Evolutionary conservation across 2,329 filamentous ascomycete species (phyloP).

Genomic region (Nothophoma quercina): DNA sequence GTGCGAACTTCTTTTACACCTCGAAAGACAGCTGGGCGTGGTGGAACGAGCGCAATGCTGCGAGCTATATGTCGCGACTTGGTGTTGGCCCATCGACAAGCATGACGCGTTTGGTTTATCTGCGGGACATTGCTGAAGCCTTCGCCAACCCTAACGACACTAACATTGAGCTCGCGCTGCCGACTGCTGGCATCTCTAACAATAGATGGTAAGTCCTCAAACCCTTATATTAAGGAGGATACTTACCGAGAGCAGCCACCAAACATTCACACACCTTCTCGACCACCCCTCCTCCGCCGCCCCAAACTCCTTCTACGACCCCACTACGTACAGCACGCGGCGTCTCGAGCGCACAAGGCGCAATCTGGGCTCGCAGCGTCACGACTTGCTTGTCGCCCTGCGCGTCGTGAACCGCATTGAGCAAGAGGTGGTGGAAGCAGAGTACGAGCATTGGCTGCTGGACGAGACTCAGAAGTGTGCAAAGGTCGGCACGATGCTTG

Average conservation of each 20-base stretch:
- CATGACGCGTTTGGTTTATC: conserved; percentile 86
- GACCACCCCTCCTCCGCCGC: conserved; percentile 29
- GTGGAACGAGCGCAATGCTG: conserved; percentile 85
- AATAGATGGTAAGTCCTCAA: conserved; percentile 44
- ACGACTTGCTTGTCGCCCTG: conserved; percentile 90
- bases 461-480: conserved; percentile 81
- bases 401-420: conserved; percentile 90
- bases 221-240: too few species aligned
- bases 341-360: conserved; percentile 81
- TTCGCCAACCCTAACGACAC: conserved; percentile 51
- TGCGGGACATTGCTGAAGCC: conserved; percentile 78
- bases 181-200: conserved; percentile 21
- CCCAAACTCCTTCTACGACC: conserved; percentile 22
- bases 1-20: conserved; percentile 78
- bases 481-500: conserved; percentile 62
- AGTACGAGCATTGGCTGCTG: conserved; percentile 92
- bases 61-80: conserved; percentile 79
- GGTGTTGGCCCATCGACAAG: conserved; percentile 79
- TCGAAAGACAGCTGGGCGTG: conserved; percentile 77
- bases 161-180: conserved; percentile 26
- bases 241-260: conserved; percentile 44
- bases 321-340: conserved; percentile 50
- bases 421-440: conserved; percentile 80
- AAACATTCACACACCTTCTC: conserved; percentile 49
- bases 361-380: conserved; percentile 80